phyloP scores from a whole-genome alignment of 2,329 filamentous ascomycete genomes.

The Botryotinia convoluta region DNA sequence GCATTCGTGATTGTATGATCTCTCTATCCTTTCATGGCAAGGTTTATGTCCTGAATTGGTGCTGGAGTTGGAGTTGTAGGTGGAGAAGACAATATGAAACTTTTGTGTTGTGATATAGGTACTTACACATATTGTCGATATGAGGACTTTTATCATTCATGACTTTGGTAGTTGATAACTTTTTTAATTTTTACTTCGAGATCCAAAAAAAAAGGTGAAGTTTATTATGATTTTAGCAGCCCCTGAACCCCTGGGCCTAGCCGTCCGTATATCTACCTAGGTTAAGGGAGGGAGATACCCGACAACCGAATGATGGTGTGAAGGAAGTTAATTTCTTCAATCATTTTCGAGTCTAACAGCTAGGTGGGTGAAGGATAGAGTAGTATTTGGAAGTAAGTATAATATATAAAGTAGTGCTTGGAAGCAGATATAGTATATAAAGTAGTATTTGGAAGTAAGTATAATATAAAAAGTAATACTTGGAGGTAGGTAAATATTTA shows the following conservation, averaged over 20 bases:
- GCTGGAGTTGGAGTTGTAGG: too few relatives aligned
- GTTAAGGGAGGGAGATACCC: constrained; percentile 1
- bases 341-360: background rate
- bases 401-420: too few relatives aligned
- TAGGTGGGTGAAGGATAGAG: background rate
- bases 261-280: background rate
- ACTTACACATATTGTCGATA: background rate
- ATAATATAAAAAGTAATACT: background rate
- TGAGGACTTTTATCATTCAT: background rate
- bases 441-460: too few relatives aligned
- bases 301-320: background rate
- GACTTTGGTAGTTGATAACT: background rate
- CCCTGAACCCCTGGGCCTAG: background rate
- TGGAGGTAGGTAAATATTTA: too few relatives aligned
- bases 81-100: background rate
- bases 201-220: background rate
- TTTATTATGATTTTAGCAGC: background rate
- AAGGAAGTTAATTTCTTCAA: background rate
- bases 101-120: background rate
- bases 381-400: background rate
- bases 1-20: background rate
- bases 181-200: background rate
- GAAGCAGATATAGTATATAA: too few relatives aligned
- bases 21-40: background rate
- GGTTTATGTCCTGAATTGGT: background rate